A percentile compares a stretch with the other conserved stretches of the same genome.
Conservation (phyloP, 306 rosid genomes). For the Neltuma alba region DNA sequence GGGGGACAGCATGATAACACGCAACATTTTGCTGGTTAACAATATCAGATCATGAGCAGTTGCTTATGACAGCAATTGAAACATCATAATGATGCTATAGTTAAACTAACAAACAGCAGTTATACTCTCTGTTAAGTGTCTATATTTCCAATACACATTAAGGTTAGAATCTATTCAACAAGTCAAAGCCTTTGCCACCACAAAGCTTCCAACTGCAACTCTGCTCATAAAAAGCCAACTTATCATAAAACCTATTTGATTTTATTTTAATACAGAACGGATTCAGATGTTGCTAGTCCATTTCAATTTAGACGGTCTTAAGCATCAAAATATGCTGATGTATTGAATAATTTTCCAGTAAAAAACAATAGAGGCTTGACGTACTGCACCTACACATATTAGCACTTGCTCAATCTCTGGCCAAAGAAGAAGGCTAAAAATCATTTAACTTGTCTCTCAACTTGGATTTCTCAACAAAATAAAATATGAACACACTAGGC, state of each 20-base stretch:
- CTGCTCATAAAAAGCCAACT: neutral
- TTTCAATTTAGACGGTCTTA: neutral
- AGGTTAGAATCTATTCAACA: neutral
- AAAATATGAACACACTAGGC: neutral
- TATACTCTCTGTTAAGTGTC: neutral
- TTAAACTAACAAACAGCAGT: neutral
- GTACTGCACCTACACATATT: neutral
- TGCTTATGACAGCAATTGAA: neutral
- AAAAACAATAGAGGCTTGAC: neutral
- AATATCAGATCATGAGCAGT: neutral
- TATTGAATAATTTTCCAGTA: neutral
- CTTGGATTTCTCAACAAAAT: neutral
- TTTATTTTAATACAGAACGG: neutral
- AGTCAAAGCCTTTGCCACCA: neutral
- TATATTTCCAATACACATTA: neutral
- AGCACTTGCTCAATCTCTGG: neutral
- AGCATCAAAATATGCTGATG: neutral
- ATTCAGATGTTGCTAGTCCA: neutral
- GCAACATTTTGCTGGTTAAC: neutral
- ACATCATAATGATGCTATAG: no score
- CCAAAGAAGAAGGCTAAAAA: neutral
- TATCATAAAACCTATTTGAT: neutral
- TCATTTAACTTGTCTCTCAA: neutral
- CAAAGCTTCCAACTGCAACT: neutral
- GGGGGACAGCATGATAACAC: neutral